Evolutionary conservation across 129 eudicot genomes (phyloP).

Genomic region (Artemisia annua): DNA sequence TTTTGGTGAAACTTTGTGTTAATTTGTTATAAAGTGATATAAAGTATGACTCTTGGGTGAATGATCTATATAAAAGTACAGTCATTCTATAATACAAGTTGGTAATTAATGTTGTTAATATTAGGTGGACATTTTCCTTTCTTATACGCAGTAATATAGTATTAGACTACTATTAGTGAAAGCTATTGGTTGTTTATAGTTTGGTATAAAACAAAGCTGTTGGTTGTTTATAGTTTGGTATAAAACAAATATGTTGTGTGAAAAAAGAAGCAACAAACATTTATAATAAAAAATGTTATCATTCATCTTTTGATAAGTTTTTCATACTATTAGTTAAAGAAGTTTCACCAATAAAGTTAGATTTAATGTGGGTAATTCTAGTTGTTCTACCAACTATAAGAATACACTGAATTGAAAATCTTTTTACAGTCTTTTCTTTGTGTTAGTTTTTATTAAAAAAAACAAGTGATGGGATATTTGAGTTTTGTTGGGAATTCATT

Average conservation of each 20-base stretch:
- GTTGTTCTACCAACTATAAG: slow-evolving; percentile 30
- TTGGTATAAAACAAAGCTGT: slow-evolving; percentile 33
- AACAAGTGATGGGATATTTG: slow-evolving; percentile 55
- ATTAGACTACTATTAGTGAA: neutral
- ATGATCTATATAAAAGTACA: neutral
- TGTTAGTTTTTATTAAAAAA: neutral
- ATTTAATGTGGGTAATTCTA: slow-evolving; percentile 22
- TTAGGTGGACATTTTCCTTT: slow-evolving; percentile 9
- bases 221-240: slow-evolving; percentile 45
- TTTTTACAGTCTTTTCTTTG: slow-evolving; percentile 7
- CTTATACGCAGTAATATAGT: slow-evolving; percentile 6
- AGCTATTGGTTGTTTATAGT: slow-evolving; percentile 38
- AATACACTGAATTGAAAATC: slow-evolving; percentile 6
- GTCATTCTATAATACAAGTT: neutral
- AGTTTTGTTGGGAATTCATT: slow-evolving; percentile 88
- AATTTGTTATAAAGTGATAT: slow-evolving; percentile 13
- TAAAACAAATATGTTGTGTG: slow-evolving; percentile 28
- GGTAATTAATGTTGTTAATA: neutral
- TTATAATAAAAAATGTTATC: slow-evolving; percentile 12
- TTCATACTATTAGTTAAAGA: slow-evolving; percentile 24
- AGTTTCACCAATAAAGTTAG: slow-evolving; percentile 23
- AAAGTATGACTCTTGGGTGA: slow-evolving; percentile 6
- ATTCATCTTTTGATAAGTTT: slow-evolving; percentile 4
- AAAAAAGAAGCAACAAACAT: slow-evolving; percentile 28
- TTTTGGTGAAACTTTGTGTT: slow-evolving; percentile 2